Conservation (phyloP, 1,284 basidiomycete species). For the Sphagnurus paluster region DNA sequence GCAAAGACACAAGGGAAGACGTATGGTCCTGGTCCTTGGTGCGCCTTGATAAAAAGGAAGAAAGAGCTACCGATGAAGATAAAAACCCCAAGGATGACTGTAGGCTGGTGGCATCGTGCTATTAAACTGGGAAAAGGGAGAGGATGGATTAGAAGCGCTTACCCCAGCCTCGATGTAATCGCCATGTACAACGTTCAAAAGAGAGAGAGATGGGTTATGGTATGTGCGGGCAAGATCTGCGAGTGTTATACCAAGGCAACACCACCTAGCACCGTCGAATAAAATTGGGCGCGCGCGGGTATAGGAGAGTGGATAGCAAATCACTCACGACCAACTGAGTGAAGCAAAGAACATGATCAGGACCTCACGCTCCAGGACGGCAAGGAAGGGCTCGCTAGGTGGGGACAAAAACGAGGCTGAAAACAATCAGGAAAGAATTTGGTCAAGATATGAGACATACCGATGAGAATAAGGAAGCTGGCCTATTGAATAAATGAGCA, state of each 20-base stretch:
- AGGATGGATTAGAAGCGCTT: constrained; percentile 23
- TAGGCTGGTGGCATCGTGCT: constrained; percentile 38
- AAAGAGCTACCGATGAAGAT: constrained; percentile 62
- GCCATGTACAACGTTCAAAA: constrained; percentile 44
- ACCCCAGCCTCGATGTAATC: constrained; percentile 61
- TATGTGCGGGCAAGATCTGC: constrained; percentile 58
- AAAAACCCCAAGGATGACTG: constrained; percentile 63
- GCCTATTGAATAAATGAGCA: constrained; percentile 39
- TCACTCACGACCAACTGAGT: constrained; percentile 64
- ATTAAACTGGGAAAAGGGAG: not conserved
- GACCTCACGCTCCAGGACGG: constrained; percentile 69
- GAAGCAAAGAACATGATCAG: constrained; percentile 55
- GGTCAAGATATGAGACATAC: constrained; percentile 31
- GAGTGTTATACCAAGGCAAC: constrained; percentile 64
- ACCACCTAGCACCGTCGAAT: constrained; percentile 52
- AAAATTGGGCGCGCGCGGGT: not conserved
- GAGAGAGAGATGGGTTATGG: constrained; percentile 39
- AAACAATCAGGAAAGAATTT: constrained; percentile 2
- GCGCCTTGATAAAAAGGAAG: constrained; percentile 66
- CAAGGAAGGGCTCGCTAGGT: constrained; percentile 66
- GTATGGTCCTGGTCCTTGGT: constrained; percentile 67
- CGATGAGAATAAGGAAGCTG: constrained; percentile 66
- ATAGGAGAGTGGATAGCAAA: not conserved
- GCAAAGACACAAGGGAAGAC: constrained; percentile 58
- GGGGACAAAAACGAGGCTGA: constrained; percentile 68